These are phyloP conservation scores for Sarocladium kiliense DNA, from an alignment of 2,329 filamentous ascomycete genomes.

Conservation along the genomic window DNA sequence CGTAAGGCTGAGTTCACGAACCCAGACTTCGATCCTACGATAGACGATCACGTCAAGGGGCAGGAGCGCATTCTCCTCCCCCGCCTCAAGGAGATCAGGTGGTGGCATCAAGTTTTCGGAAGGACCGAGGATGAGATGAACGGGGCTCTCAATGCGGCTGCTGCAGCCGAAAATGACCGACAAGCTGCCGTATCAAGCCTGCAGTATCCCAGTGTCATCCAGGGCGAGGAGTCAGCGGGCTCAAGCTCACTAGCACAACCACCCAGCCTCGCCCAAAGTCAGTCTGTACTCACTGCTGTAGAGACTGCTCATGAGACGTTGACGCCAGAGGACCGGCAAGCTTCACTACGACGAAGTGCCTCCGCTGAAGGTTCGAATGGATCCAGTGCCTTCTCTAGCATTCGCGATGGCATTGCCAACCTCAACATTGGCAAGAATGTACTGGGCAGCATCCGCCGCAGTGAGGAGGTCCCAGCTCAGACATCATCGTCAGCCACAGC, in stretches of 20 bases:
- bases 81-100: constrained; percentile 69
- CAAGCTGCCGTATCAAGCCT: constrained; percentile 30
- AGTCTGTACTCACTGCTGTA: constrained; percentile 53
- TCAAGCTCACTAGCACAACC: constrained; percentile 24
- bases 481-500: background rate
- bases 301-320: constrained; percentile 52
- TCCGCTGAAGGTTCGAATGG: constrained; percentile 33
- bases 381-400: constrained; percentile 36
- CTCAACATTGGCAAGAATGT: constrained; percentile 44
- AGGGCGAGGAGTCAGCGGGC: constrained; percentile 20
- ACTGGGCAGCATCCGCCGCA: constrained; percentile 27
- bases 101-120: constrained; percentile 90
- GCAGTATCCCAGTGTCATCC: constrained; percentile 22
- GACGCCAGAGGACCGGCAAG: constrained; percentile 33
- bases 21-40: constrained; percentile 64
- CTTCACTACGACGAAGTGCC: constrained; percentile 36
- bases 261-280: constrained; percentile 32
- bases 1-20: constrained; percentile 79
- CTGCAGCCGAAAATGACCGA: constrained; percentile 41
- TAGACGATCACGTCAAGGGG: constrained; percentile 75
- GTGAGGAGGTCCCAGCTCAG: constrained; percentile 18
- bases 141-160: constrained; percentile 50
- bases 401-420: constrained; percentile 43
- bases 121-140: constrained; percentile 94
- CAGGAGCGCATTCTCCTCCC: constrained; percentile 84